These are phyloP conservation scores for Fermentozyma sake DNA, from an alignment of 1,139 yeast genomes.

Conservation along the genomic window DNA sequence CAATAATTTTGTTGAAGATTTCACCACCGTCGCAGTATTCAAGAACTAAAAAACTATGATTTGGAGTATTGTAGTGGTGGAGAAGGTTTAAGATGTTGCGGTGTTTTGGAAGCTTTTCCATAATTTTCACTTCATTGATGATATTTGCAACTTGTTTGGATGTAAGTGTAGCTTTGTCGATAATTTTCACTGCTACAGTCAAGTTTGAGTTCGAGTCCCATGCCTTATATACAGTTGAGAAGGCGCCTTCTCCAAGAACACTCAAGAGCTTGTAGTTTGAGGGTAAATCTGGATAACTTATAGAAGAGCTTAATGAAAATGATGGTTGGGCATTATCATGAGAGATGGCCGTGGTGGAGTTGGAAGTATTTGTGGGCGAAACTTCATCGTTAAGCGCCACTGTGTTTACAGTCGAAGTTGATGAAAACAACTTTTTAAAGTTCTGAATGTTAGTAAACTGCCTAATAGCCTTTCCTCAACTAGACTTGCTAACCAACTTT, in stretches of 20 bases:
- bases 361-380: slow-evolving; percentile 2
- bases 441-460: slow-evolving; percentile 8
- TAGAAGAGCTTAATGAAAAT: slow-evolving; percentile 6
- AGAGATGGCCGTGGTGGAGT: slow-evolving; percentile 3
- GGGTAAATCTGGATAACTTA: slow-evolving; percentile 14
- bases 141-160: slow-evolving; percentile 52
- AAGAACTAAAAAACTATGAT: slow-evolving; percentile 72
- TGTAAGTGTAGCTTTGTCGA: slow-evolving; percentile 58
- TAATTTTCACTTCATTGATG: slow-evolving; percentile 80
- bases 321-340: slow-evolving; percentile 3
- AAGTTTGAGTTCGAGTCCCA: slow-evolving; percentile 36
- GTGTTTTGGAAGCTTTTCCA: slow-evolving; percentile 62
- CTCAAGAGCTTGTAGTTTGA: slow-evolving; percentile 14
- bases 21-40: slow-evolving; percentile 94
- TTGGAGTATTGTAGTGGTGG: slow-evolving; percentile 53
- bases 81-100: slow-evolving; percentile 68
- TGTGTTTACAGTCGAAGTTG: too few relatives aligned
- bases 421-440: slow-evolving; percentile 14
- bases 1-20: slow-evolving; percentile 87
- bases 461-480: too few relatives aligned
- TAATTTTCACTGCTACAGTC: slow-evolving; percentile 78
- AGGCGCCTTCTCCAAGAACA: slow-evolving; percentile 80
- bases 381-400: slow-evolving; percentile 1
- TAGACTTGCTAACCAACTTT: too few relatives aligned
- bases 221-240: slow-evolving; percentile 81